Evolutionary conservation across 2,329 filamentous ascomycete species (phyloP).

Genomic region (Exserohilum turcica): DNA sequence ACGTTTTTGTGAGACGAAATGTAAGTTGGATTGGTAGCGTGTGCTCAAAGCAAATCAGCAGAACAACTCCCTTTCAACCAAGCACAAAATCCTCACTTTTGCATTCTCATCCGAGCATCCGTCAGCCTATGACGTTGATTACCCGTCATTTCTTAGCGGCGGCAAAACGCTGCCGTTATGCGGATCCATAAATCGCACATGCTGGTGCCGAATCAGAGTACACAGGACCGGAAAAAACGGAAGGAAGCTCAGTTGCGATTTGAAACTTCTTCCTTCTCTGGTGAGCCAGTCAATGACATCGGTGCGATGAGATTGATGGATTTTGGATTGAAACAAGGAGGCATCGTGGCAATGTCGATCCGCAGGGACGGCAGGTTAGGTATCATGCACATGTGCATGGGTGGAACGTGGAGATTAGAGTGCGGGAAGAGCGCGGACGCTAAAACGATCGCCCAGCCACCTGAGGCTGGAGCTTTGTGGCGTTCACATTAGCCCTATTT

Average conservation of each 20-base stretch:
- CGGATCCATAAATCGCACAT: background rate
- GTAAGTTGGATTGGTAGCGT: background rate
- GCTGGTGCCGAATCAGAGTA: background rate
- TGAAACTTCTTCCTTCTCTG: background rate
- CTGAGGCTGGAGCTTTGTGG: background rate
- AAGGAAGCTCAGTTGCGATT: background rate
- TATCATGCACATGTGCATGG: background rate
- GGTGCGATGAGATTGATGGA: too few species aligned
- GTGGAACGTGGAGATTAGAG: background rate
- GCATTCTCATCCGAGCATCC: background rate
- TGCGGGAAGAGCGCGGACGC: conserved; percentile 1
- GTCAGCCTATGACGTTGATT: conserved; percentile 1
- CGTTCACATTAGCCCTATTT: background rate
- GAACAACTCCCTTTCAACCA: background rate
- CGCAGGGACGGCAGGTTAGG: too few species aligned
- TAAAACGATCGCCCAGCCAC: background rate
- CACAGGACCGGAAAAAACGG: background rate
- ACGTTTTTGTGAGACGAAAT: background rate
- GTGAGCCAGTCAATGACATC: too few species aligned
- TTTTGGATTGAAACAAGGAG: too few species aligned
- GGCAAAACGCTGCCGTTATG: background rate
- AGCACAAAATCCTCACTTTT: background rate
- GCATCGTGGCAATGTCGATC: too few species aligned
- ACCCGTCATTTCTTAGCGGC: background rate
- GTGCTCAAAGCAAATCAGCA: background rate